phyloP scores from a whole-genome alignment of 768 basidiomycete genomes.

The Floccularia luteovirens region DNA sequence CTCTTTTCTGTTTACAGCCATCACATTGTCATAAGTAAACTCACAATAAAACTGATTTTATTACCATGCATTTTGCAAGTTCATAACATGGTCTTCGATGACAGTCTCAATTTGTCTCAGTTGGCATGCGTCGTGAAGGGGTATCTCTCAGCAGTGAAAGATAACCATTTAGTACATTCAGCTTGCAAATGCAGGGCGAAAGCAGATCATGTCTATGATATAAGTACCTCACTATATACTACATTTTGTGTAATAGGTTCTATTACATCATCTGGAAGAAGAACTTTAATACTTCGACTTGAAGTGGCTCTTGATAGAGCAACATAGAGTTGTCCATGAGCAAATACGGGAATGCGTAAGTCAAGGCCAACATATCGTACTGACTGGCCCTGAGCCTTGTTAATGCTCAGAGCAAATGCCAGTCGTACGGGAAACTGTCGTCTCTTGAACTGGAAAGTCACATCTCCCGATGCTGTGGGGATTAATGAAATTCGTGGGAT shows the following conservation, averaged over 20 bases:
- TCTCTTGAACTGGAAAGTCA: conserved; percentile 19
- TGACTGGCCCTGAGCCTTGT: conserved; percentile 36
- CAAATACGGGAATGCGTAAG: conserved; percentile 24
- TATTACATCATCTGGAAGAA: conserved; percentile 3
- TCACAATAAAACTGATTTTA: too few relatives aligned
- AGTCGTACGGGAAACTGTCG: conserved; percentile 29
- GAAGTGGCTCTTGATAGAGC: conserved; percentile 27
- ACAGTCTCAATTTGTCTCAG: too few relatives aligned
- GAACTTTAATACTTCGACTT: conserved; percentile 15
- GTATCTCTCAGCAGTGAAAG: too few relatives aligned
- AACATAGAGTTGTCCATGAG: conserved; percentile 38
- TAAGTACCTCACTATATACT: background rate
- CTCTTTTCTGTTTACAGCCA: too few relatives aligned
- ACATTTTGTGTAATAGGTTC: background rate
- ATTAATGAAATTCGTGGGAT: conserved; percentile 27
- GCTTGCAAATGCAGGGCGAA: too few relatives aligned
- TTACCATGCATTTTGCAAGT: too few relatives aligned
- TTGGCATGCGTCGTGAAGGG: too few relatives aligned
- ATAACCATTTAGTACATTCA: too few relatives aligned
- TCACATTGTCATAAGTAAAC: too few relatives aligned
- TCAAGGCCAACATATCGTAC: conserved; percentile 32
- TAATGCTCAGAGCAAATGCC: conserved; percentile 30
- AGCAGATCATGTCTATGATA: too few relatives aligned
- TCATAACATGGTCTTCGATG: too few relatives aligned
- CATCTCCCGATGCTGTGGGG: conserved; percentile 6